These are phyloP conservation scores for Trichoderma breve DNA, from an alignment of 2,329 filamentous ascomycete species.

Conservation along the genomic window DNA sequence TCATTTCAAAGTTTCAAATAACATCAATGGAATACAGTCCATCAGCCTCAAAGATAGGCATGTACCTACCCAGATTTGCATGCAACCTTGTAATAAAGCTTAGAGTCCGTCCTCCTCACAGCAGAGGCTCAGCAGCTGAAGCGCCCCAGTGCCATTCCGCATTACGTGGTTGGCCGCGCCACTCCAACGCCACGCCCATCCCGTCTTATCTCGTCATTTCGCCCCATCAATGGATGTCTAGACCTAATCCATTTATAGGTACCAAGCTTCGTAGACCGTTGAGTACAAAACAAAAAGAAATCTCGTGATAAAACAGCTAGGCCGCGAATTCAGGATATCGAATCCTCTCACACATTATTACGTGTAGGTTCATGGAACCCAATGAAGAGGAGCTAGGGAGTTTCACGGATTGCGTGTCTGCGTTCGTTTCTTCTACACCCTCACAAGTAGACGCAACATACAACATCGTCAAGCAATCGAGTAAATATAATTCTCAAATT, in stretches of 20 bases:
- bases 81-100: not conserved
- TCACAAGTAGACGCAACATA: not conserved
- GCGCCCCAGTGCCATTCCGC: not conserved
- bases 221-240: not conserved
- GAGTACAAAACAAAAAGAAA: not conserved
- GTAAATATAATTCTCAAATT: not conserved
- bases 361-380: not conserved
- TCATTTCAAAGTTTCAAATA: not conserved
- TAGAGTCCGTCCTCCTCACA: not conserved
- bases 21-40: not conserved
- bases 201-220: not conserved
- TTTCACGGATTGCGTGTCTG: not conserved
- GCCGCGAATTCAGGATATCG: not conserved
- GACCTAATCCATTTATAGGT: not conserved
- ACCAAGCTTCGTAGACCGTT: not conserved
- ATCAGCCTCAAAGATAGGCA: not conserved
- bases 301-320: not conserved
- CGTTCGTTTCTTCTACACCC: not conserved
- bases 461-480: not conserved
- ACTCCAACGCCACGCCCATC: slow-evolving; percentile 17
- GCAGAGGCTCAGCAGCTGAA: slow-evolving; percentile 7
- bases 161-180: slow-evolving; percentile 24
- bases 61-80: not conserved
- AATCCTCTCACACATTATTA: not conserved
- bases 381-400: not conserved